Conservation (phyloP, 805 yeast genomes). For the Kregervanrija pseudodelftensis region DNA sequence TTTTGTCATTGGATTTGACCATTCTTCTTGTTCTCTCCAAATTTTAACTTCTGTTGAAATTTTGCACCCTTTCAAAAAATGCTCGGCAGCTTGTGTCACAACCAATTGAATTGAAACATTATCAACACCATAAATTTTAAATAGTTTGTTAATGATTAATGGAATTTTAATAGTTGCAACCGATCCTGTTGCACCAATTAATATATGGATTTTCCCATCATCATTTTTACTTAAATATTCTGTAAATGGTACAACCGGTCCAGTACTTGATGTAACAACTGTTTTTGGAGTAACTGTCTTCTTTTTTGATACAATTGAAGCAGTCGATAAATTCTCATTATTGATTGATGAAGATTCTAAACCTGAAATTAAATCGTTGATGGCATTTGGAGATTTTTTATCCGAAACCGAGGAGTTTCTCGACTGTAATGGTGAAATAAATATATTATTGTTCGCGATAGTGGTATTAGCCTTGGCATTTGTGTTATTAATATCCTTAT, state of each 20-base stretch:
- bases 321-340: too few relatives aligned
- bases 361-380: too few relatives aligned
- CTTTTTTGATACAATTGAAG: conserved; percentile 14
- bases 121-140: conserved; percentile 67
- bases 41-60: conserved; percentile 64
- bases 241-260: conserved; percentile 69
- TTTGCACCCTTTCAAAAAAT: conserved; percentile 54
- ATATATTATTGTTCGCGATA: too few relatives aligned
- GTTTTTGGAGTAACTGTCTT: conserved; percentile 37
- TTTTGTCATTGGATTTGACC: conserved; percentile 51
- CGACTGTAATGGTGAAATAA: too few relatives aligned
- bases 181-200: conserved; percentile 91
- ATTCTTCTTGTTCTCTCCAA: conserved; percentile 93
- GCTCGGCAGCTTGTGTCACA: conserved; percentile 79
- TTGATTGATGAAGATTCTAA: too few relatives aligned
- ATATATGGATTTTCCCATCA: conserved; percentile 79
- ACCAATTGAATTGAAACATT: conserved; percentile 79
- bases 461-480: too few relatives aligned
- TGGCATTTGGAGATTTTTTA: too few relatives aligned
- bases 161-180: conserved; percentile 96
- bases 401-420: too few relatives aligned
- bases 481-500: too few relatives aligned
- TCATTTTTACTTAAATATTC: conserved; percentile 66
- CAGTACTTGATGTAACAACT: conserved; percentile 47
- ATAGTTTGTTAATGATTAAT: conserved; percentile 76